Conservation (phyloP, 2,329 filamentous ascomycete species). For the Juglanconis oblonga region DNA sequence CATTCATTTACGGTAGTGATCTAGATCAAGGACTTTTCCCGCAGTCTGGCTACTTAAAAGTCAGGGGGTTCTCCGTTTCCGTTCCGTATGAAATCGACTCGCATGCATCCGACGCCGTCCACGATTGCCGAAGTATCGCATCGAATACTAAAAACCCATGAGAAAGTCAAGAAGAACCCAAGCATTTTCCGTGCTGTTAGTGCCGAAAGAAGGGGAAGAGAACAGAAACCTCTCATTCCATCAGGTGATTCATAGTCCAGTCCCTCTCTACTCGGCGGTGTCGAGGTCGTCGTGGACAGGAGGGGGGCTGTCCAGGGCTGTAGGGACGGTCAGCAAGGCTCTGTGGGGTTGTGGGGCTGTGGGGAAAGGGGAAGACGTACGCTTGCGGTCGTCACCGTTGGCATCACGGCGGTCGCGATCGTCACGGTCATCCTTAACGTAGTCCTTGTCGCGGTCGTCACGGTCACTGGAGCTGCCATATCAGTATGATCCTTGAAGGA, state of each 20-base stretch:
- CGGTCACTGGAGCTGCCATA: constrained; percentile 37
- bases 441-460: constrained; percentile 48
- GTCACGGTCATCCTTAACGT: constrained; percentile 61
- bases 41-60: neutral
- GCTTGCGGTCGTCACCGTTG: constrained; percentile 88
- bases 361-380: constrained; percentile 45
- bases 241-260: neutral
- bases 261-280: constrained; percentile 68
- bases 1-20: constrained; percentile 8
- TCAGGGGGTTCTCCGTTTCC: neutral
- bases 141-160: constrained; percentile 19
- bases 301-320: constrained; percentile 70
- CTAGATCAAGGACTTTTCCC: constrained; percentile 13
- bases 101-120: constrained; percentile 15
- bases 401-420: constrained; percentile 74
- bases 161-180: constrained; percentile 17
- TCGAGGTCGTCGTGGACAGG: constrained; percentile 92
- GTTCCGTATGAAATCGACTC: constrained; percentile 16
- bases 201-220: constrained; percentile 16
- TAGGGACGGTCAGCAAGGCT: constrained; percentile 19
- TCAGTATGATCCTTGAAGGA: constrained; percentile 43
- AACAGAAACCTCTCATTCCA: constrained; percentile 18
- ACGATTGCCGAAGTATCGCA: constrained; percentile 11
- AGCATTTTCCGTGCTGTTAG: constrained; percentile 18
- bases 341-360: constrained; percentile 31